Evolutionary conservation across 768 basidiomycete species (phyloP), one percentile per base, ranked within the genome.

Genomic region (Collybia nuda): DNA sequence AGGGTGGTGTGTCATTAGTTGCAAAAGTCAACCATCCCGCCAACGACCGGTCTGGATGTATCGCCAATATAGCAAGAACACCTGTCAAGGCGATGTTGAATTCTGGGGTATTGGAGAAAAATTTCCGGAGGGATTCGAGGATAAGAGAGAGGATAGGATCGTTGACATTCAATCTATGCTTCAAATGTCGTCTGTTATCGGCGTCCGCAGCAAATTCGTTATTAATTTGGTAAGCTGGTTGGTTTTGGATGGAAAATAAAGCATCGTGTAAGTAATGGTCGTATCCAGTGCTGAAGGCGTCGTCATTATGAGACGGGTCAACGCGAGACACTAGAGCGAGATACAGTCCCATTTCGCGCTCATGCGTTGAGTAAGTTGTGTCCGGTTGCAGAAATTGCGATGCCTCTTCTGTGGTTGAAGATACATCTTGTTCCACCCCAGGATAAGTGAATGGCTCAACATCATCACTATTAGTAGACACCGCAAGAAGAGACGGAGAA

Each of bases 51-150:
- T 90, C 78, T 3, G 95, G 91, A 61, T 93, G 90, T n/a, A 85
- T 71, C 0, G 92, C 91, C 15, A 98, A 70, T 9, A 84, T 81
- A 2, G 90, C 84, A 28, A 97, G 69, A 3, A 86, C 81, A 18
- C 90, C 90, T 3, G 92, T 97, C 54, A 98, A 67, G 0, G 88
- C 88, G 47, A 98, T 82, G 63, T 98, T 98, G 66, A 80, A 83
- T 56, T 94, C 89, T 11, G 94, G 85, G 0, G 87, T 76, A 56
- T 96, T 93, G 12, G 81, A 80, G 67, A 97, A 91, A 76, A 98
- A 96, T 51, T 74, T 76, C 45, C 88, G 72, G 28, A 96, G 65
- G 24, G 79, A 79, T 46, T 87, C 84, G 40, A 97, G 78, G 43
- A 96, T 62, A 21, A 79, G 69, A 2, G 83, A 80, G 17, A 95